A percentile compares a stretch with the other conserved stretches of the same genome.
Conservation (phyloP, 2,329 filamentous ascomycete genomes). For the Ophiobolus disseminans region DNA sequence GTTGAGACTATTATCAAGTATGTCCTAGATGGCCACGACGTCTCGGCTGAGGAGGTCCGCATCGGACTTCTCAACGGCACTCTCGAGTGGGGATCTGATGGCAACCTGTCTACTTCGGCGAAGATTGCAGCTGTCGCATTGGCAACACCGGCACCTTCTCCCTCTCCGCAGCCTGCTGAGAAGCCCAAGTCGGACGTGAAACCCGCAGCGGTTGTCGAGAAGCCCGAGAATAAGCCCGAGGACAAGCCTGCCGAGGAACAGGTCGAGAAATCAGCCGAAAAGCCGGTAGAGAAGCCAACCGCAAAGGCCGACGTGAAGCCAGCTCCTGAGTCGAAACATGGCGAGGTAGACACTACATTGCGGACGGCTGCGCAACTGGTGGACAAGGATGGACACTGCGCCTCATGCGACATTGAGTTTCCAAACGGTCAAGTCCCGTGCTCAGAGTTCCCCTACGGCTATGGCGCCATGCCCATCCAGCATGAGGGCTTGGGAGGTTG, state of each 20-base stretch:
- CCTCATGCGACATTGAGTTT: constrained; percentile 72
- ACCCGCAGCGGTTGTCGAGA: too few relatives aligned
- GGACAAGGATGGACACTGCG: constrained; percentile 30
- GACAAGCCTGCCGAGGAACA: constrained; percentile 1
- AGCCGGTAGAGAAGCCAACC: constrained; percentile 21
- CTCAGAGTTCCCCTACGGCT: constrained; percentile 75
- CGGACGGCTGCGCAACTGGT: constrained; percentile 24
- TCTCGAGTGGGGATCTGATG: constrained; percentile 68
- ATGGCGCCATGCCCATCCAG: constrained; percentile 75
- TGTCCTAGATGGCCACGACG: constrained; percentile 68
- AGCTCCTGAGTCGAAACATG: constrained; percentile 16
- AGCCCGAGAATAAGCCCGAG: background rate
- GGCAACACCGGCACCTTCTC: constrained; percentile 19
- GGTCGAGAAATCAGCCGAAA: too few relatives aligned
- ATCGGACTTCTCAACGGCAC: constrained; percentile 74
- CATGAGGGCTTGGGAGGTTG: constrained; percentile 78
- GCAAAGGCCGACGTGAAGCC: constrained; percentile 4
- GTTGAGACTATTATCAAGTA: constrained; percentile 73
- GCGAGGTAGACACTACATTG: constrained; percentile 25
- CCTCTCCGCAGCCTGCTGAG: background rate
- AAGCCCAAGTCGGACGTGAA: constrained; percentile 14
- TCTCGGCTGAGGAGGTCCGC: constrained; percentile 71
- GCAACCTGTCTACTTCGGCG: constrained; percentile 52
- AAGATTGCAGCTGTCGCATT: constrained; percentile 15
- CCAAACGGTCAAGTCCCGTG: constrained; percentile 77